A percentile compares a stretch with the other conserved stretches of the same genome.
phyloP scores from a whole-genome alignment of 1,284 basidiomycete species.

The Ustilago curta region DNA sequence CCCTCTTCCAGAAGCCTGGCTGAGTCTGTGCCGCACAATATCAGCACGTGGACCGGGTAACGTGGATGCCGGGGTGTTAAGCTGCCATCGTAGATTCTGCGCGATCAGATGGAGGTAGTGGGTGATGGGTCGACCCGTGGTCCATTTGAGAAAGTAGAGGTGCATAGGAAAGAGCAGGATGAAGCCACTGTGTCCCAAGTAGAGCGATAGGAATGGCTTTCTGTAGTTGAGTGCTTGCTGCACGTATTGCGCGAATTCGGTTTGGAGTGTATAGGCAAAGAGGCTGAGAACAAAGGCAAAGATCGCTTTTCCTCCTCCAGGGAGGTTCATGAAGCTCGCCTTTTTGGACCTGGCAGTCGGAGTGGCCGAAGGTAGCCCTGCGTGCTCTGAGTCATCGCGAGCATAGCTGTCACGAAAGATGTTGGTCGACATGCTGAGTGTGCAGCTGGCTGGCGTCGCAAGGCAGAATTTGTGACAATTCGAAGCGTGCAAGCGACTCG shows the following conservation, averaged over 20 bases:
- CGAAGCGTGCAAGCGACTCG: background rate
- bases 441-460: background rate
- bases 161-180: slow-evolving; percentile 62
- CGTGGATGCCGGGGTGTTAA: slow-evolving; percentile 34
- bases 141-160: slow-evolving; percentile 52
- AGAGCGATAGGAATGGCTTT: slow-evolving; percentile 65
- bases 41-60: slow-evolving; percentile 39
- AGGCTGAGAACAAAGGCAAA: slow-evolving; percentile 60
- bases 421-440: slow-evolving; percentile 38
- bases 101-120: slow-evolving; percentile 59
- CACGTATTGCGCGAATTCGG: slow-evolving; percentile 67
- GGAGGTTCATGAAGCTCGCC: slow-evolving; percentile 32
- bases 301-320: slow-evolving; percentile 53
- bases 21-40: slow-evolving; percentile 39
- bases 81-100: slow-evolving; percentile 62
- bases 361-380: background rate
- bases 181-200: slow-evolving; percentile 65
- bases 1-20: slow-evolving; percentile 35
- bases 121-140: slow-evolving; percentile 37
- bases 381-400: background rate
- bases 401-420: slow-evolving; percentile 49
- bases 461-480: background rate
- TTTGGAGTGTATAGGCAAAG: slow-evolving; percentile 65
- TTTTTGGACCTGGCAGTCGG: slow-evolving; percentile 8
- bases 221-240: slow-evolving; percentile 63